These are phyloP conservation scores for Themeda triandra DNA, from an alignment of 176 grass and related monocot genomes.

Conservation along the genomic window DNA sequence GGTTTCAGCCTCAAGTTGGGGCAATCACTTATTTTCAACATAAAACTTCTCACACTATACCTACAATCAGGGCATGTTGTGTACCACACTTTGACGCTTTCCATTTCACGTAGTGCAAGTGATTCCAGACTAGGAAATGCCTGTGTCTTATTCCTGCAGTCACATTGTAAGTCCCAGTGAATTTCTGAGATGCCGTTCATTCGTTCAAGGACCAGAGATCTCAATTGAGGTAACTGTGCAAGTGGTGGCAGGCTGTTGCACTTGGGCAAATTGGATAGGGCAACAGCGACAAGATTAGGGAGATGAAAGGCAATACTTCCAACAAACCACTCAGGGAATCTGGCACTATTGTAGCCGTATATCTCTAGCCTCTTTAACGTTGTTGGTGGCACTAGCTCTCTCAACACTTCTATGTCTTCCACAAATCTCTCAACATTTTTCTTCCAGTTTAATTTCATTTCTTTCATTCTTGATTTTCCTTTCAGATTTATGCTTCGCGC, in stretches of 20 bases:
- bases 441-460: too few species aligned
- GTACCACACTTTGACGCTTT: neutral
- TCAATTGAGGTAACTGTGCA: neutral
- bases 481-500: too few species aligned
- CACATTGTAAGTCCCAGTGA: neutral
- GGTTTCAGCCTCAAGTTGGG: neutral
- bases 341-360: neutral
- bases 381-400: too few species aligned
- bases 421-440: too few species aligned
- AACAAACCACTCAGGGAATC: too few species aligned
- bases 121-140: neutral
- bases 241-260: neutral
- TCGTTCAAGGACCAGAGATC: rapidly evolving
- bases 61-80: neutral
- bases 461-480: too few species aligned
- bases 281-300: neutral
- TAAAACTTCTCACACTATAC: too few species aligned
- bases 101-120: neutral
- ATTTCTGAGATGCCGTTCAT: neutral
- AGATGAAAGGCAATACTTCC: neutral
- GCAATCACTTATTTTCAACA: neutral
- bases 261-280: rapidly evolving
- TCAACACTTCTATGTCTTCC: too few species aligned
- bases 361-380: neutral
- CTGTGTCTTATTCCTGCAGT: neutral